These are phyloP conservation scores for Spongospora subterranea DNA, from an alignment of 208 protist genomes.

Conservation along the genomic window DNA sequence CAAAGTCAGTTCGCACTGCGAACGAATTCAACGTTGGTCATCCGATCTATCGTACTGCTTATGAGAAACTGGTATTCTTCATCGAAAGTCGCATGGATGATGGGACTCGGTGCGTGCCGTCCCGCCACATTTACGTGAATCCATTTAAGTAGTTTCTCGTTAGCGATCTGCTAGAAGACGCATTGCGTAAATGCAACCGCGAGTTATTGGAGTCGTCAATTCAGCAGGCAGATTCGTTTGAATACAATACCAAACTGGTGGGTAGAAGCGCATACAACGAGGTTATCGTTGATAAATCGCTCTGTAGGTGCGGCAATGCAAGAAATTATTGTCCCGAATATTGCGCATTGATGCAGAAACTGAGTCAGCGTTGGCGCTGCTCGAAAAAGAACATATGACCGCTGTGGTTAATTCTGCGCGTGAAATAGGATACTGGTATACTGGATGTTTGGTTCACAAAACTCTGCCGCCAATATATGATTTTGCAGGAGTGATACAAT, in stretches of 20 bases:
- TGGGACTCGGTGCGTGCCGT: constrained; percentile 56
- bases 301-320: background rate
- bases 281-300: background rate
- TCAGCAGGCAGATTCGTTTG: background rate
- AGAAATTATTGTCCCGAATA: background rate
- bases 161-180: background rate
- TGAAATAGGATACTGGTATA: background rate
- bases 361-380: constrained; percentile 15
- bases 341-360: background rate
- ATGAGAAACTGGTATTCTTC: constrained; percentile 56
- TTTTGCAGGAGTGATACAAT: background rate
- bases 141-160: background rate
- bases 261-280: background rate
- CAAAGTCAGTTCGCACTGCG: constrained; percentile 30
- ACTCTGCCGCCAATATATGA: no score
- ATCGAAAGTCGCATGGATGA: constrained; percentile 65
- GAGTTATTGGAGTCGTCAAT: background rate
- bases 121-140: background rate
- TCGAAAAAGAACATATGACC: background rate
- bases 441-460: no score
- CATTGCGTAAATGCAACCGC: background rate
- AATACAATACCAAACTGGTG: constrained; percentile 52
- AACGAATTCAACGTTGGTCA: background rate
- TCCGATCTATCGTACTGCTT: background rate
- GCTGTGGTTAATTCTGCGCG: background rate